Evolutionary conservation across 352 stramenopile species (phyloP).

Genomic region (Globisporangium carolinianum): DNA sequence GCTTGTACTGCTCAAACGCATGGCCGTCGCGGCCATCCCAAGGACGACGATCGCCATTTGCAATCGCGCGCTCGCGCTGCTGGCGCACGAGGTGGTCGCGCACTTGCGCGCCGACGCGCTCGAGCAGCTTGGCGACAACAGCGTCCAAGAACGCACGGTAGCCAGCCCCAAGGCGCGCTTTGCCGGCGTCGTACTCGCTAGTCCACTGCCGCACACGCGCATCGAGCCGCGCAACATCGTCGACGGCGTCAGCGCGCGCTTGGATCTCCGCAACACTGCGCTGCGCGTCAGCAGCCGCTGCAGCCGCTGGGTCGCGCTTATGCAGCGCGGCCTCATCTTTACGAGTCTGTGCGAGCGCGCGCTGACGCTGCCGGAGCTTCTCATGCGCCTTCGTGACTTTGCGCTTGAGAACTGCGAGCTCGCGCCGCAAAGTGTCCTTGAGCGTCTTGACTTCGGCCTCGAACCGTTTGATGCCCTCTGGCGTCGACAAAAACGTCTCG

Average conservation of each 20-base stretch:
- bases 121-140: conserved; percentile 45
- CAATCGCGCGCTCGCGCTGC: conserved; percentile 55
- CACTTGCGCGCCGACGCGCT: conserved; percentile 42
- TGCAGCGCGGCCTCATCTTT: conserved; percentile 18
- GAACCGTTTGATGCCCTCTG: conserved; percentile 60
- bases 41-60: conserved; percentile 44
- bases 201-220: conserved; percentile 32
- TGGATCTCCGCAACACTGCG: conserved; percentile 32
- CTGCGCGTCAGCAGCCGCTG: conserved; percentile 3
- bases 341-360: conserved; percentile 13
- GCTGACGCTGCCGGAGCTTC: conserved; percentile 19
- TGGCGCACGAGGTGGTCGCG: conserved; percentile 45
- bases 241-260: conserved; percentile 24
- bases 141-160: conserved; percentile 55
- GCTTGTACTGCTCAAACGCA: conserved; percentile 60
- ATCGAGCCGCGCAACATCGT: conserved; percentile 25
- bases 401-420: conserved; percentile 34
- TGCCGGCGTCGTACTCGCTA: conserved; percentile 35
- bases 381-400: conserved; percentile 23
- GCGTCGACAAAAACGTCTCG: conserved; percentile 42
- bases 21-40: conserved; percentile 57
- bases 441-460: conserved; percentile 34
- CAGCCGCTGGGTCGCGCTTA: conserved; percentile 4
- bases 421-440: conserved; percentile 4
- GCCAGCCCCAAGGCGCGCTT: conserved; percentile 36